Conservation (phyloP, 2,329 filamentous ascomycete species). For the Pseudogymnoascus sp. region DNA sequence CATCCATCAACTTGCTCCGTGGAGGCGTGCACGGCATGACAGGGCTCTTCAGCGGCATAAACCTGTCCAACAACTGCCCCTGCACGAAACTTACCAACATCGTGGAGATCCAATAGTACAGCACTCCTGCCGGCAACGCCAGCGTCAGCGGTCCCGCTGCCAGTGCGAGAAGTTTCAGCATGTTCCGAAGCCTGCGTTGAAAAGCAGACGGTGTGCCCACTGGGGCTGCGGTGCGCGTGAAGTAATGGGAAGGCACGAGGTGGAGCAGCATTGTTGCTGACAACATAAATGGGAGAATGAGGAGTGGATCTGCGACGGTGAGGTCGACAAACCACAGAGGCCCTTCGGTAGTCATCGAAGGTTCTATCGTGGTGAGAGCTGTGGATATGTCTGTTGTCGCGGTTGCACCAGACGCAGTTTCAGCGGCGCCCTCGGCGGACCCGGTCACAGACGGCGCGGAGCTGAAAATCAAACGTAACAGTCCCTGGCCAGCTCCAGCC, state of each 20-base stretch:
- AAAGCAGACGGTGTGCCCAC: conserved; percentile 17
- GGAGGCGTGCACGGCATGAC: conserved; percentile 25
- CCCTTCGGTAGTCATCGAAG: conserved; percentile 48
- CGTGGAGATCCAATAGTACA: conserved; percentile 45
- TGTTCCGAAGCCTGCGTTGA: conserved; percentile 25
- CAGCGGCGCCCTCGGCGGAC: neutral
- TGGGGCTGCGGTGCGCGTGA: conserved; percentile 11
- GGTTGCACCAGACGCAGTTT: conserved; percentile 3
- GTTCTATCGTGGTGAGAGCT: conserved; percentile 33
- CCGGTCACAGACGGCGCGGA: neutral
- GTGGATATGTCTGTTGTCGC: conserved; percentile 17
- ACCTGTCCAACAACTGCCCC: conserved; percentile 31
- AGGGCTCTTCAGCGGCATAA: conserved; percentile 31
- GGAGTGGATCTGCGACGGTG: conserved; percentile 43
- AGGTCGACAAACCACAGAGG: conserved; percentile 55
- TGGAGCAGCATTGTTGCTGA: conserved; percentile 43
- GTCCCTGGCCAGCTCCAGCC: conserved; percentile 35
- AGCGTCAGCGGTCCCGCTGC: conserved; percentile 33
- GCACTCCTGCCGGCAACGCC: conserved; percentile 37
- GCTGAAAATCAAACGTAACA: conserved; percentile 32
- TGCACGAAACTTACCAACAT: conserved; percentile 36
- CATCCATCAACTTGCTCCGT: neutral
- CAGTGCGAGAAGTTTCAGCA: conserved; percentile 34
- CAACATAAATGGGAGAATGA: conserved; percentile 41
- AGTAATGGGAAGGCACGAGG: conserved; percentile 26